A percentile compares a stretch with the other conserved stretches of the same genome.
These are phyloP conservation scores for Rhodomyrtus tomentosa DNA, from an alignment of 345 rosid species.

Conservation along the genomic window DNA sequence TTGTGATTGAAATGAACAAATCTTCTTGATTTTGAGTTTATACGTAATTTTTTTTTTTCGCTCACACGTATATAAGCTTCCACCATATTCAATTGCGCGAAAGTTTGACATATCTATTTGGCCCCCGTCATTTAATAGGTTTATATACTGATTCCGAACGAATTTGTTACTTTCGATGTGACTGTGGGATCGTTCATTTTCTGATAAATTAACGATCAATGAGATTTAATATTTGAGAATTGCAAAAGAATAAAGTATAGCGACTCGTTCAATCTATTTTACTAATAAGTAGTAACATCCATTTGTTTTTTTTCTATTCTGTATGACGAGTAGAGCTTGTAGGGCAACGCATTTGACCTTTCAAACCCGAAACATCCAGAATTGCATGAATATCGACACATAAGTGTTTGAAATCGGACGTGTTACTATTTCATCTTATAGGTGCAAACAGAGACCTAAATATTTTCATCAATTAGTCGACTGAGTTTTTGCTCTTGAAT, in stretches of 20 bases:
- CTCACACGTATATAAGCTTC: background rate
- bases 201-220: background rate
- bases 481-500: background rate
- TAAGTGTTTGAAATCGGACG: background rate
- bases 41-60: background rate
- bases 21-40: background rate
- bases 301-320: background rate
- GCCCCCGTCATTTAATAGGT: fast-evolving
- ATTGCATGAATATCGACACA: too few species aligned
- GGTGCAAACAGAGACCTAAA: background rate
- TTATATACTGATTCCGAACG: background rate
- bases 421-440: background rate
- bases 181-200: fast-evolving
- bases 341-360: background rate
- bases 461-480: background rate
- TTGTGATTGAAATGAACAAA: background rate
- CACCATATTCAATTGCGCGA: background rate
- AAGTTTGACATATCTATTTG: background rate
- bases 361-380: background rate
- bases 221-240: background rate
- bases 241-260: fast-evolving
- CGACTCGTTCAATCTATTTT: background rate
- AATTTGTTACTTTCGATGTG: fast-evolving
- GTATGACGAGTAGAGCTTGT: background rate
- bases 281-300: background rate